Evolutionary conservation across 176 grass and related monocot genomes (phyloP).

Genomic region (Saccharum officinarum): DNA sequence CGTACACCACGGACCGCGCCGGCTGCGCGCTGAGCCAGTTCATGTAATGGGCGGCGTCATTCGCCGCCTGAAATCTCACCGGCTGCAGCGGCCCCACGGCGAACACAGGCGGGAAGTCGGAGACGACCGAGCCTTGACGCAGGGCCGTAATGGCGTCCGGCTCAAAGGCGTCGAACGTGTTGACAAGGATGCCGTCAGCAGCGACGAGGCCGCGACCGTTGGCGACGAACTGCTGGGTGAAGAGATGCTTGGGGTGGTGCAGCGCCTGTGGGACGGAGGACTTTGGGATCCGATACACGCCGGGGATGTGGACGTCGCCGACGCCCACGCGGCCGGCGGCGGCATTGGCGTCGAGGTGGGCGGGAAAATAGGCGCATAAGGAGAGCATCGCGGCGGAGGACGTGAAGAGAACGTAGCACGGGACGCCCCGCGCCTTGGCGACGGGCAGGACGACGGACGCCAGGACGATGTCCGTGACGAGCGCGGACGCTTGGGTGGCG

Average conservation of each 20-base stretch:
- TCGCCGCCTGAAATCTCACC: background rate
- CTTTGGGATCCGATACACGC: slow-evolving; percentile 38
- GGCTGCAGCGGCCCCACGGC: slow-evolving; percentile 42
- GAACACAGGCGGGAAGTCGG: slow-evolving; percentile 49
- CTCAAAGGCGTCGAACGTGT: slow-evolving; percentile 57
- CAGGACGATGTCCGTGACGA: slow-evolving; percentile 55
- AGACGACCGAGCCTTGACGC: background rate
- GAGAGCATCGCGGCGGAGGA: slow-evolving; percentile 68
- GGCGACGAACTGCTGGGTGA: slow-evolving; percentile 61
- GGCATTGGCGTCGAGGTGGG: slow-evolving; percentile 32
- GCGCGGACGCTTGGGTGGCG: slow-evolving; percentile 32
- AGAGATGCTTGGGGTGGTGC: slow-evolving; percentile 62
- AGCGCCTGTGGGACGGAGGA: slow-evolving; percentile 46
- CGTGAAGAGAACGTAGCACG: slow-evolving; percentile 67
- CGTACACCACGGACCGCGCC: slow-evolving; percentile 65
- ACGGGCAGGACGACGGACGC: slow-evolving; percentile 41
- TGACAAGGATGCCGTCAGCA: slow-evolving; percentile 48
- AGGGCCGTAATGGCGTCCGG: slow-evolving; percentile 42
- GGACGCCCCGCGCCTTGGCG: slow-evolving; percentile 31
- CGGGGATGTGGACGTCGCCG: slow-evolving; percentile 53
- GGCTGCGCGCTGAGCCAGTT: slow-evolving; percentile 61
- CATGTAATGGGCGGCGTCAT: background rate
- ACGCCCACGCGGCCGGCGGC: background rate
- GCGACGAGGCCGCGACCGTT: slow-evolving; percentile 40
- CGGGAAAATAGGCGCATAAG: slow-evolving; percentile 49